Base-by-base conservation (phyloP, 768 basidiomycete species). In the Lanmaoa pseudosensibilis region DNA sequence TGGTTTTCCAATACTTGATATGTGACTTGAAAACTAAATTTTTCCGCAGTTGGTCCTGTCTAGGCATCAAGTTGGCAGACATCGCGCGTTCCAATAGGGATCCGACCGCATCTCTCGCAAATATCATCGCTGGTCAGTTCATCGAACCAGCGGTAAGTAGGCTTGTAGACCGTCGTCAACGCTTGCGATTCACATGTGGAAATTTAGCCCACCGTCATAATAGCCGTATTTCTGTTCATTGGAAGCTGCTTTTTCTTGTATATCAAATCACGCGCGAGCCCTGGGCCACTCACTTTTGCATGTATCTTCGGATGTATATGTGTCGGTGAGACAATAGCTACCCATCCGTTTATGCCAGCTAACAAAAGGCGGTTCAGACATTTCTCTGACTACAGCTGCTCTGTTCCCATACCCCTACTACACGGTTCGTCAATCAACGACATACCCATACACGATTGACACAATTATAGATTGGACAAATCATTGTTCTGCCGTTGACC, bases 331-430 rank as follows among this genome's bases (percentile, higher is more conserved):
- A 58, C 25, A 40, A n/a, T 23, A 10, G 16, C 44, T 11, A 7
- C 36, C n/a, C 19, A 19, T 25, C 38, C 18, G 2, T 33, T 32
- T 13, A 49, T 36, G 18, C 6, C 33, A 27, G 11, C 43, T 56
- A 18, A 63, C 32, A 47, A 32, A 23, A 9, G 25, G 10, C 54
- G 34, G 6, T 54, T 23, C 56, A 86, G 88, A 88, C 61, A 84
- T 87, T 18, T 70, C 73, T 16, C 62, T 88, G 18, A 84, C 82
- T 0, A 83, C 82, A 0, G 80, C 83, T 1, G 79, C 70, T 13
- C 70, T 91, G 9, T 85, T 80, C 62, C 89, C 89, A 1, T 90
- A 76, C 59, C 83, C 88, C 2, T 81, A 79, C 64, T 91, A 90
- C 67, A 60, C 50, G 52, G 78, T 78, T 50, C 57, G 77, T 64